These are phyloP conservation scores for Fusarium sp. DNA, from an alignment of 2,329 filamentous ascomycete genomes.

Conservation along the genomic window DNA sequence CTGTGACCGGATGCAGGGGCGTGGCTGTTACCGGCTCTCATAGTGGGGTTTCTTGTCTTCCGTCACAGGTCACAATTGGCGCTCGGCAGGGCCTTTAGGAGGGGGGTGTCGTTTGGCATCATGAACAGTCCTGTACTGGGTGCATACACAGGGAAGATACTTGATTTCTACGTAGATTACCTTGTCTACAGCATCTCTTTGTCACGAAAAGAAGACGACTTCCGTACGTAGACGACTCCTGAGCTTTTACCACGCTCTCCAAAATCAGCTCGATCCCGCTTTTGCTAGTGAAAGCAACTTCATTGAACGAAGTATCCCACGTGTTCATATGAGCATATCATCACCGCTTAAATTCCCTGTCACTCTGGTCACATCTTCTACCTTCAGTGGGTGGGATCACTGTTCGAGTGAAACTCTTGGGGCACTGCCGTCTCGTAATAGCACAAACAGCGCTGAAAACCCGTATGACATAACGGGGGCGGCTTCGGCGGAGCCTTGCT, in stretches of 20 bases:
- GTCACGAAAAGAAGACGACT: conserved; percentile 1
- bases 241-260: background rate
- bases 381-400: conserved; percentile 7
- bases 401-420: conserved; percentile 20
- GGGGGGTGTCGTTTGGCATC: conserved; percentile 25
- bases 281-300: background rate
- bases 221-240: background rate
- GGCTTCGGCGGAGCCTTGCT: conserved; percentile 43
- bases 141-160: conserved; percentile 32
- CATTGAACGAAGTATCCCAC: background rate
- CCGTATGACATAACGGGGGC: conserved; percentile 42
- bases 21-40: conserved; percentile 47
- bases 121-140: background rate
- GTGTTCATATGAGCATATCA: conserved; percentile 5
- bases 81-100: conserved; percentile 14
- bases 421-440: conserved; percentile 35
- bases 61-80: conserved; percentile 38
- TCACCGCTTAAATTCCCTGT: conserved; percentile 17
- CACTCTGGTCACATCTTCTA: background rate
- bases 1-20: conserved; percentile 49
- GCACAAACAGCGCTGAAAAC: conserved; percentile 13
- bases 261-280: background rate
- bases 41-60: conserved; percentile 25
- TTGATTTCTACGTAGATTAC: conserved; percentile 23
- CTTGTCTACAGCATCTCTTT: conserved; percentile 10